Percentiles rank a stretch among this genome's conserved stretches.
Conservation (phyloP, 2,329 filamentous ascomycete genomes). For the Talaromyces sp. region DNA sequence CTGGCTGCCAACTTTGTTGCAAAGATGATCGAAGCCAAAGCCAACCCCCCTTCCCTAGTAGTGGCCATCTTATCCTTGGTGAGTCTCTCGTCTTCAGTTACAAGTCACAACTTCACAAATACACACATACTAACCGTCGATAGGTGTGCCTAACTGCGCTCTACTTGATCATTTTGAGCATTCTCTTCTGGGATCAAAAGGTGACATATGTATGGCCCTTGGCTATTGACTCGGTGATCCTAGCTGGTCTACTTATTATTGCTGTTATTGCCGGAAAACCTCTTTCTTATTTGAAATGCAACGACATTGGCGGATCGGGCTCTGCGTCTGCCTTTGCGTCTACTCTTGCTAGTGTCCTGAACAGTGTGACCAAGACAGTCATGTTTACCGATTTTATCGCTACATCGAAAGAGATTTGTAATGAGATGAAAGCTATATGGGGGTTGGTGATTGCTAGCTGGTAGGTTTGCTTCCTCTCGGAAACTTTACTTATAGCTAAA, state of each 20-base stretch:
- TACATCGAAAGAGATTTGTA: constrained; percentile 64
- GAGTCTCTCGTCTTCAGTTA: background rate
- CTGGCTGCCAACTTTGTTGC: constrained; percentile 78
- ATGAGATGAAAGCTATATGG: constrained; percentile 84
- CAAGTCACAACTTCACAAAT: background rate
- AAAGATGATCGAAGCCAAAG: constrained; percentile 63
- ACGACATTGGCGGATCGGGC: constrained; percentile 45
- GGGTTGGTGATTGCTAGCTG: constrained; percentile 75
- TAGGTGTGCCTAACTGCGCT: constrained; percentile 74
- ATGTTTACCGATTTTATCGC: constrained; percentile 54
- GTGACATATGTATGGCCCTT: constrained; percentile 69
- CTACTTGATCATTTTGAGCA: constrained; percentile 74
- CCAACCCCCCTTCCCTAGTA: constrained; percentile 65
- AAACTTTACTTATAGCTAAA: background rate
- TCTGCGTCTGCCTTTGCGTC: constrained; percentile 50
- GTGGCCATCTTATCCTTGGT: constrained; percentile 36
- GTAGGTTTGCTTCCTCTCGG: constrained; percentile 36
- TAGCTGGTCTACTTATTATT: constrained; percentile 74
- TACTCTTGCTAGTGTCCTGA: constrained; percentile 50
- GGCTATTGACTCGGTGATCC: constrained; percentile 62
- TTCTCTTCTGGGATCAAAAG: constrained; percentile 73
- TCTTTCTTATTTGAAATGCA: constrained; percentile 73
- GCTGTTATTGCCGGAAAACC: constrained; percentile 75
- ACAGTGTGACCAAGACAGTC: constrained; percentile 30
- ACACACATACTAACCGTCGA: background rate